Evolutionary conservation across 805 yeast genomes (phyloP), one percentile per base, ranked within the genome.

Genomic region (Jamesozyma piceae): DNA sequence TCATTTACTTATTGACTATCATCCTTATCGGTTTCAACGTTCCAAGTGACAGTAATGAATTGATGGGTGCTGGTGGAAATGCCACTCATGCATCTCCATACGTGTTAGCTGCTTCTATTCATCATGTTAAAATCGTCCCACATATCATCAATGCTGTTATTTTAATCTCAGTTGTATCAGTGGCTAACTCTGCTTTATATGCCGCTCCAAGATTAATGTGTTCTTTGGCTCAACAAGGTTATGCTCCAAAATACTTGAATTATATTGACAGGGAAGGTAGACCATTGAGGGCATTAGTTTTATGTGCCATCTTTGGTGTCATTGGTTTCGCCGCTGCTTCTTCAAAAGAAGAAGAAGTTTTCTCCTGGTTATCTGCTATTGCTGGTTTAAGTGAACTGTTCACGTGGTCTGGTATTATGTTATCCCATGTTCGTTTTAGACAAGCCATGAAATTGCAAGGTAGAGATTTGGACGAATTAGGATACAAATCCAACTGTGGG

Each of bases 91-190:
- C 84, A 15, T 82, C 89, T 18, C 90, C 90, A 22, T 82, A 81
- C 58, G 89, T 82, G 50, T 72, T 82, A 60, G 87, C 89, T 32
- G 75, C 82, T 45, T 66, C 71, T 27, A 65, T 71, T 41, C 82
- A 75, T 30, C 78, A 80, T 49, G 77, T 82, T 49, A 66, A 66
- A 41, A 82, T 77, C 35, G 69, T 82, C 38, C 89, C 89, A 35
- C 77, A 80, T 42, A 75, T 82, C 48, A 80, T 82, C 67, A 82
- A 82, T 57, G 85, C 78, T 18, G 86, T 81, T 36, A 80, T 82
- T 51, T 67, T 82, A 64, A 62, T 82, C 43, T 80, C 89, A 5
- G 85, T 82, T 20, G 63, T 81, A 42, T 81, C 88, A 5, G 89
- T 82, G 42, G 88, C 87, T 52, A 82, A 82, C 67, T 77, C 87